Evolutionary conservation across 805 yeast species (phyloP).

Genomic region (Saccharomycopsis javanensis): DNA sequence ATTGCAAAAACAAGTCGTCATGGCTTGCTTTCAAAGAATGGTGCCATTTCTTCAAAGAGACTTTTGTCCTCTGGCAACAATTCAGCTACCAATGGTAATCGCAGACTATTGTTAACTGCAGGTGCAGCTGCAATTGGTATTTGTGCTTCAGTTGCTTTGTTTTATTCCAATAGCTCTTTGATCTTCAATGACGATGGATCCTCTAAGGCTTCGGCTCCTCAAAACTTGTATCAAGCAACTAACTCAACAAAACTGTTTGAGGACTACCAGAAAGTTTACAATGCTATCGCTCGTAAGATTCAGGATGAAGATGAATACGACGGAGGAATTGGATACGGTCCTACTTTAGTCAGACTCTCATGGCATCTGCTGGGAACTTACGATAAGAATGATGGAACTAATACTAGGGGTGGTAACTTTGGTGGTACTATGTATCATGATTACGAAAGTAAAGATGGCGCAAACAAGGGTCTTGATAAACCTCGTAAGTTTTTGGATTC

Average conservation of each 20-base stretch:
- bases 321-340: slow-evolving; percentile 63
- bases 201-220: neutral
- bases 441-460: slow-evolving; percentile 42
- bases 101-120: neutral
- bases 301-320: slow-evolving; percentile 51
- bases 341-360: slow-evolving; percentile 67
- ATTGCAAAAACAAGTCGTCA: neutral
- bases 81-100: neutral
- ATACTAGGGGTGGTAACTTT: slow-evolving; percentile 52
- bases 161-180: neutral
- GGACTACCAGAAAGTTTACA: slow-evolving; percentile 60
- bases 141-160: neutral
- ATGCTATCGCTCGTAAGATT: slow-evolving; percentile 58
- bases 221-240: neutral
- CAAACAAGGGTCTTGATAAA: slow-evolving; percentile 54
- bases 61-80: neutral
- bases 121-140: neutral
- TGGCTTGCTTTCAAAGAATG: no score
- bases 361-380: slow-evolving; percentile 88
- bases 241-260: slow-evolving; percentile 22
- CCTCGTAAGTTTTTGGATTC: slow-evolving; percentile 50
- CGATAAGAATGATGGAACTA: slow-evolving; percentile 42
- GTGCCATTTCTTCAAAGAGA: neutral
- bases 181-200: neutral
- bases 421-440: slow-evolving; percentile 56